Evolutionary conservation across 306 rosid genomes (phyloP).

Genomic region (Fragaria ananassa): DNA sequence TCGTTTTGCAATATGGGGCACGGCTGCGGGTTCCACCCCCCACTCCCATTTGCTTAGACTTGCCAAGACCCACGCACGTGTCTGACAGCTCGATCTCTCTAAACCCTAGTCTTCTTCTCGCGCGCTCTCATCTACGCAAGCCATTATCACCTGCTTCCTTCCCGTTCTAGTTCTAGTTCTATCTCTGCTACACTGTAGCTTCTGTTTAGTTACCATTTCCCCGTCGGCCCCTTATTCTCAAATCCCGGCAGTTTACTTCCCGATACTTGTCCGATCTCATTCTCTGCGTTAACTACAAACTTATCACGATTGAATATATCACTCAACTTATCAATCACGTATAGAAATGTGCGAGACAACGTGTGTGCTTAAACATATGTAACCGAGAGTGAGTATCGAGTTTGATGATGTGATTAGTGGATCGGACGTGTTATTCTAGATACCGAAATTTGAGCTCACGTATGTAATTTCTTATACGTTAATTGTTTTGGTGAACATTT

Average conservation of each 20-base stretch:
- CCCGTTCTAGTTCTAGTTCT: neutral
- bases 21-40: slow-evolving; percentile 28
- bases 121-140: slow-evolving; percentile 27
- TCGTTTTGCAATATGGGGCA: slow-evolving; percentile 29
- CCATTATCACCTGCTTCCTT: slow-evolving; percentile 9
- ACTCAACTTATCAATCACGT: neutral
- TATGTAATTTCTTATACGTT: no score
- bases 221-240: slow-evolving; percentile 48
- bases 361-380: no score
- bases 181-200: neutral
- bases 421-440: neutral
- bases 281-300: neutral
- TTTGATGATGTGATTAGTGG: neutral
- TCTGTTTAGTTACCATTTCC: neutral
- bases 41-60: slow-evolving; percentile 12
- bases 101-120: neutral
- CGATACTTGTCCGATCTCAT: slow-evolving; percentile 26
- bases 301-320: neutral
- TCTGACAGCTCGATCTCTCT: slow-evolving; percentile 46
- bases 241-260: slow-evolving; percentile 38
- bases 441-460: neutral
- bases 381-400: no score
- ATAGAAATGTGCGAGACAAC: no score
- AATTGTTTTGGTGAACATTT: neutral
- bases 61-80: slow-evolving; percentile 61